Evolutionary conservation across 768 basidiomycete genomes (phyloP), one percentile per base, ranked within the genome.

Genomic region (Tulasnella sp.): DNA sequence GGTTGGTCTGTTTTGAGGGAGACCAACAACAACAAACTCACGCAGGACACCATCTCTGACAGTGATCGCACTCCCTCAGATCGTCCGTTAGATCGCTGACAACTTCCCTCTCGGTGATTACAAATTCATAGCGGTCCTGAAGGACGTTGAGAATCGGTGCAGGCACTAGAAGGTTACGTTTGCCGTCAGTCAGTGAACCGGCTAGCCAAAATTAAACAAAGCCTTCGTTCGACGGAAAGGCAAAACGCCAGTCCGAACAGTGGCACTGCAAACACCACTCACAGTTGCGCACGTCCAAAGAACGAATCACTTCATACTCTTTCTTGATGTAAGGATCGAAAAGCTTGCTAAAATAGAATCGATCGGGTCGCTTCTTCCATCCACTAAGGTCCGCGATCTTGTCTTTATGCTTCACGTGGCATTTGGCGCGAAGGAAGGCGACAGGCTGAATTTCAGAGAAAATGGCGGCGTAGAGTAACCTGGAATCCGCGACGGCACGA

Each of bases 251-350:
- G 36, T 34, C 74, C 29, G 22, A 67, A 31, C 45, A 29, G 78
- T 81, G 81, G 22, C 77, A 42, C 39, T 25, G 52, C n/a, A 31
- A 45, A 4, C 34, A 19, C 76, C 71, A 76, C 95, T 81, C 82
- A 99, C 97, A 85, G 83, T 99, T 99, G 76, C 91, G 89, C 78
- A 97, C 91, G 80, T 91, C 93, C 52, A 88, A 88, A 38, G 94
- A 89, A 77, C 92, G 91, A 73, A 99, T 91, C 80, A 98, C 92
- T 82, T 99, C 97, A 83, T 97, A 98, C 84, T 98, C 96, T 83
- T 93, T 93, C 86, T 97, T 96, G 84, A 98, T 94, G 84, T 97
- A 98, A 72, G 96, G 95, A 85, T 99, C 97, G 82, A 97, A 99
- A 37, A 98, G 87, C 80, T 93, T 91, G 80, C 90, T 91, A 87